phyloP scores from a whole-genome alignment of 768 basidiomycete species.

The Candolleomyces efflorescens region DNA sequence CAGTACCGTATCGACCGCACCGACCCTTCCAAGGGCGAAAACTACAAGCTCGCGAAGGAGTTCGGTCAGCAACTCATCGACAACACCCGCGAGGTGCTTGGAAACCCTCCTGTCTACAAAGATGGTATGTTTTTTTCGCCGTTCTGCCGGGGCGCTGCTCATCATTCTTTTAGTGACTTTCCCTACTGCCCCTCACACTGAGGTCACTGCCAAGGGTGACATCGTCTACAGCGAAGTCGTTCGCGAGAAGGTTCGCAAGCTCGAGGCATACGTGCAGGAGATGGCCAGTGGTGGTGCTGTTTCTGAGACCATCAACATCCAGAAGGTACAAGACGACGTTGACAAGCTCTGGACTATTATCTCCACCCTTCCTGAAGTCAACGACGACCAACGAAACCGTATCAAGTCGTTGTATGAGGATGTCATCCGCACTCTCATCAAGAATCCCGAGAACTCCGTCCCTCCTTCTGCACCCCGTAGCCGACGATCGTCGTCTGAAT shows the following conservation, averaged over 20 bases:
- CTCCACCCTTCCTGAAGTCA: slow-evolving; percentile 95
- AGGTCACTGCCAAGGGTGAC: slow-evolving; percentile 90
- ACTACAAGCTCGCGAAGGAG: slow-evolving; percentile 92
- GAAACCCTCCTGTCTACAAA: slow-evolving; percentile 86
- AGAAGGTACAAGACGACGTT: slow-evolving; percentile 97
- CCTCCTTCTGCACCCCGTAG: slow-evolving; percentile 54
- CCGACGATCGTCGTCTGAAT: slow-evolving; percentile 93
- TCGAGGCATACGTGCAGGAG: slow-evolving; percentile 96
- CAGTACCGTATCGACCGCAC: slow-evolving; percentile 89
- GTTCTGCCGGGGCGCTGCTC: slow-evolving; percentile 4
- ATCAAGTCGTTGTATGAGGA: slow-evolving; percentile 96
- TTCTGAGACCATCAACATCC: slow-evolving; percentile 80
- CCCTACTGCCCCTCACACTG: slow-evolving; percentile 95
- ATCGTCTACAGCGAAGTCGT: slow-evolving; percentile 94
- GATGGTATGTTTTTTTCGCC: slow-evolving; percentile 64
- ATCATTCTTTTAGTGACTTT: slow-evolving; percentile 68
- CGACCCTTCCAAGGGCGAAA: slow-evolving; percentile 80
- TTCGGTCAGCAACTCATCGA: slow-evolving; percentile 95
- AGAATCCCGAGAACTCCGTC: slow-evolving; percentile 57
- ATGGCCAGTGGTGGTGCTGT: slow-evolving; percentile 96
- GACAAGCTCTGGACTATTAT: slow-evolving; percentile 97
- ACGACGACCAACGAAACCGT: slow-evolving; percentile 92
- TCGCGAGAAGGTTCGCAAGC: slow-evolving; percentile 92
- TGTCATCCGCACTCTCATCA: slow-evolving; percentile 89
- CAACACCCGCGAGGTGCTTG: slow-evolving; percentile 84